Conservation (phyloP, 345 rosid genomes). For the Camelina sativa region DNA sequence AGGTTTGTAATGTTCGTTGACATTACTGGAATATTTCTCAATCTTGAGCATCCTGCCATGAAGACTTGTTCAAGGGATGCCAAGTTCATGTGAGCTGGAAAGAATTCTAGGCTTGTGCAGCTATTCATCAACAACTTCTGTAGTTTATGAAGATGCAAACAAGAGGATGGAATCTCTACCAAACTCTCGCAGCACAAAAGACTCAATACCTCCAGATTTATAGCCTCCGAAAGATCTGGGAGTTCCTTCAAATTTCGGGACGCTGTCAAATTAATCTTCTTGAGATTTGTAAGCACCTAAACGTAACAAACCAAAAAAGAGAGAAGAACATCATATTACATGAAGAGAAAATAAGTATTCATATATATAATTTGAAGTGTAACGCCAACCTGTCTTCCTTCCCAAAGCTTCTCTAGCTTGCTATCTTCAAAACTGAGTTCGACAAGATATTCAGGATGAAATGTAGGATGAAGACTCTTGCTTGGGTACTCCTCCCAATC, state of each 20-base stretch:
- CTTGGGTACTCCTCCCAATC: constrained; percentile 37
- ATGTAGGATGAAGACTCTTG: constrained; percentile 28
- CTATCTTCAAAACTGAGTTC: constrained; percentile 31
- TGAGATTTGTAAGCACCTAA: constrained; percentile 32
- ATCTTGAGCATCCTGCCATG: constrained; percentile 19
- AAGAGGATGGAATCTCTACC: too few relatives aligned
- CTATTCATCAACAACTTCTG: not conserved
- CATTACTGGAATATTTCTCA: constrained; percentile 36
- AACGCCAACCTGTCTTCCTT: constrained; percentile 32
- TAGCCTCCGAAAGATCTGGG: constrained; percentile 35
- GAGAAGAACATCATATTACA: not conserved
- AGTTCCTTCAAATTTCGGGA: constrained; percentile 5
- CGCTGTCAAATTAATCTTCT: not conserved
- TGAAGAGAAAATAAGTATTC: not conserved
- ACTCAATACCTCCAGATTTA: not conserved
- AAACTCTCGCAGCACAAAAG: not conserved
- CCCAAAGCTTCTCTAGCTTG: constrained; percentile 40
- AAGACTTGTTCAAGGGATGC: not conserved
- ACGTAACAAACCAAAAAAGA: not conserved
- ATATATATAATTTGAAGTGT: not conserved
- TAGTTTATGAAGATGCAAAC: too few relatives aligned
- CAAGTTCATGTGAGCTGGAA: constrained; percentile 29
- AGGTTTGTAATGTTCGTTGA: not conserved
- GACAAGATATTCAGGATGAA: constrained; percentile 11
- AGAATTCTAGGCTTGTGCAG: constrained; percentile 22